Base-by-base conservation (phyloP, 1,139 yeast genomes). In the Yamadazyma diospyri region DNA sequence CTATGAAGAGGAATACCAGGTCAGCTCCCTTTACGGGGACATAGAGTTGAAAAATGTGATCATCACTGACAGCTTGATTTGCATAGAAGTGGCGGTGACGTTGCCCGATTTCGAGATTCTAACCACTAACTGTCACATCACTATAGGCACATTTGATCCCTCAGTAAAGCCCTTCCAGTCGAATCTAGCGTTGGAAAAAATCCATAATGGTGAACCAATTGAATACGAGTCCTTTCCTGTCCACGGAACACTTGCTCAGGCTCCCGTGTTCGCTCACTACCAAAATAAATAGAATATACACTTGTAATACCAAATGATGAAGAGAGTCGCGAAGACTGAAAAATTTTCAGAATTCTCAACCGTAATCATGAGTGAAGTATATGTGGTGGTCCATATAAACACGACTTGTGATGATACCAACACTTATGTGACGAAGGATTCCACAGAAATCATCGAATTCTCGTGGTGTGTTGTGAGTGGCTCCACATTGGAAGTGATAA, bases 361-460 rank as follows among this genome's bases (percentile, higher is more conserved):
- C 27, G n/a, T n/a, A n/a, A n/a, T n/a, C 20, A 76, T 77, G 81
- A 61, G 73, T 47, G 84, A 78, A 51, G 62, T 72, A 27, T 81
- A 76, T 51, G 75, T 82, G 45, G 81, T 79, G 36, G 61, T 80
- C 27, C 79, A 80, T 42, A 56, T 80, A 28, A 71, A 80, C 37
- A 76, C 86, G 23, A 82, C 89, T 12, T 76, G 83, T 45, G 88
- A 81, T 50, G 88, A 81, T 36, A 69, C 76, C 33, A 69, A 76
- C 22, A 65, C 71, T 22, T 72, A 75, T 46, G 73, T 78, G 31
- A 60, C 81, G 22, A 74, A 72, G 42, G 92, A 82, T 51, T 63
- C 81, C 10, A 66, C 81, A 7, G 92, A 83, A 55, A 60, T 76
- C 42, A 72, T 80, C 32, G 86, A 80, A 49, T 55, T 83, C 15